Conservation (phyloP, 2,329 filamentous ascomycete genomes). For the Phyllosticta ampelicida region DNA sequence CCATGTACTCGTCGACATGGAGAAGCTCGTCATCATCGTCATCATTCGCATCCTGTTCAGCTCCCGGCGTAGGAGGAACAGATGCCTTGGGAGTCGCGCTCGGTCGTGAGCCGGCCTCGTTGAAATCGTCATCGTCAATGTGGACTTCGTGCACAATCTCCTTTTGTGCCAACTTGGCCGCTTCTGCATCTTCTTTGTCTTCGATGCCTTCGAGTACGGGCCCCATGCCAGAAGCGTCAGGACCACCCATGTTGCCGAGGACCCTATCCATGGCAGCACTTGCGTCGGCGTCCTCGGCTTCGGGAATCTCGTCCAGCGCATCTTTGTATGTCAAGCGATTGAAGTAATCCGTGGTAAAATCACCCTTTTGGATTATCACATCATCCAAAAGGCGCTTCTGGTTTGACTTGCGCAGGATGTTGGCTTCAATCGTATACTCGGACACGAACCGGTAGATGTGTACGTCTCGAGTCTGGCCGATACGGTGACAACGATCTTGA, state of each 20-base stretch:
- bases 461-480: slow-evolving; percentile 93
- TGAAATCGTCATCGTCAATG: slow-evolving; percentile 34
- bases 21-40: neutral
- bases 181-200: slow-evolving; percentile 81
- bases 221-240: slow-evolving; percentile 51
- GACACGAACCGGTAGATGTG: slow-evolving; percentile 71
- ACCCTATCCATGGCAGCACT: slow-evolving; percentile 79
- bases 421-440: slow-evolving; percentile 80
- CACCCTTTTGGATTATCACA: slow-evolving; percentile 94
- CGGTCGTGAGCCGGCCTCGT: slow-evolving; percentile 19
- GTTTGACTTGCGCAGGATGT: slow-evolving; percentile 90
- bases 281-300: slow-evolving; percentile 33
- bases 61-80: slow-evolving; percentile 7
- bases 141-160: slow-evolving; percentile 57
- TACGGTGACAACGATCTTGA: slow-evolving; percentile 92
- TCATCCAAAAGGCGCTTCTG: slow-evolving; percentile 98
- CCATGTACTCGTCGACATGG: slow-evolving; percentile 10
- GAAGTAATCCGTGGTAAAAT: slow-evolving; percentile 95
- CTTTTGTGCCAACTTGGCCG: slow-evolving; percentile 76
- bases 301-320: slow-evolving; percentile 45
- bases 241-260: slow-evolving; percentile 39
- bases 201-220: slow-evolving; percentile 80
- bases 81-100: slow-evolving; percentile 14
- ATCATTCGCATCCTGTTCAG: neutral
- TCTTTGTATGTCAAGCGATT: slow-evolving; percentile 63